Evolutionary conservation across 2,329 filamentous ascomycete species (phyloP), one percentile per base, ranked within the genome.

Genomic region (Pezicula carpinea): DNA sequence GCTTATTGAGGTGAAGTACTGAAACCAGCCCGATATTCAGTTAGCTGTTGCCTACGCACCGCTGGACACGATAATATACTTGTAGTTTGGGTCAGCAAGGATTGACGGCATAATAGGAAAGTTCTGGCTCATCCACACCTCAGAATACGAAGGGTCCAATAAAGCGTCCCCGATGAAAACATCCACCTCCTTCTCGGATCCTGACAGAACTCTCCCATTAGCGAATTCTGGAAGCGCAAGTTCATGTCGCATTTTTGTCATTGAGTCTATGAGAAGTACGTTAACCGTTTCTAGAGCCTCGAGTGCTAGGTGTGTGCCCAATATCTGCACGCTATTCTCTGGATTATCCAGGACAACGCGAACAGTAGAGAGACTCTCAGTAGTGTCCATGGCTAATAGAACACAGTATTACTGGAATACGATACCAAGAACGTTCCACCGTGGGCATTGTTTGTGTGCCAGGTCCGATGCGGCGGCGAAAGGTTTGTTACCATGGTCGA

Each of bases 331-430:
- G n/a, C 71, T 65, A 18, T 63, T 58, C 42, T 65, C 62, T 33
- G 72, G 55, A 2, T 64, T 59, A n/a, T 61, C 59, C 60, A 71
- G 66, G 1, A 62, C 61, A 17, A 63, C 60, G 14, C 62, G 53
- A 5, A 72, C 61, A 19, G 59, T 58, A 3, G 62, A 54, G 10
- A 69, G 59, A 45, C 62, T 66, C 14, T 62, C 60, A 1, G 61
- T 59, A 2, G 67, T 69, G 39, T 68, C 66, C 18, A 71, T 64
- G 3, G 66, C 67, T 11, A 72, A 59, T 4, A 67, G 55, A 22
- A 68, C 63, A 50, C 68, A 71, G 8, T 69, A 56, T 35, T 69
- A 70, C 48, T 72, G 69, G 41, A 72, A 72, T 1, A 65, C 60
- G 0, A 65, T 64, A 40, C 65, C 64, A 2, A 71, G 52, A 1